Base-by-base conservation (phyloP, 306 rosid species). In the Begonia masoniana region DNA sequence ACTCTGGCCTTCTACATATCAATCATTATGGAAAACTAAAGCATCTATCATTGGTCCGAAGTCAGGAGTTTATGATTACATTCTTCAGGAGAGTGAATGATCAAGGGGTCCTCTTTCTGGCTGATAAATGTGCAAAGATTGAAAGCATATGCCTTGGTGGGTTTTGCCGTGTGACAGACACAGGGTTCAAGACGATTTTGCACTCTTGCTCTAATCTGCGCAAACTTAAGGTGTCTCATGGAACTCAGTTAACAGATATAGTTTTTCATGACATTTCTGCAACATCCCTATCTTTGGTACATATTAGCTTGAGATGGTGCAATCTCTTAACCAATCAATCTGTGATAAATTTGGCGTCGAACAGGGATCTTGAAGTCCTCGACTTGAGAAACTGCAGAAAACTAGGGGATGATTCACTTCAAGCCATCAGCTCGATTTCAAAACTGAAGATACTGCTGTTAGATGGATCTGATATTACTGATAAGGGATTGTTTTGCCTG, bases 121-220 rank as follows among this genome's bases (percentile, higher is more conserved):
- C 94, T 13, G 97, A 91, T 57, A 84, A 82, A 57, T 91, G 96
- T 54, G 70, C 76, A 23, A 68, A 71, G 63, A 62, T 91, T 74
- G 97, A 91, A 72, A 91, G 92, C 71, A 85, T 91, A 76, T 79
- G 74, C 62, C 85, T 91, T 11, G 87, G 96, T 21, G 97, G 97
- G 68, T 91, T 91, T 70, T 91, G 96, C 59, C 96, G 94, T 10
- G 97, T 91, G 65, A 85, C 96, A 12, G 97, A 91, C 83, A 85
- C 96, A 0, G 96, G 97, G 54, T 85, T 91, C 77, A 81, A 79
- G 76, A 91, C 96, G 2, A 73, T 91, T 70, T 58, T 91, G 74
- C 96, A 85, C 61, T 77, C 97, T 8, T 91, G 94, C 78, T 75
- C 88, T 56, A 82, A 67, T 47, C 54, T 91, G 19, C 74, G 65